Percentiles rank a stretch among this genome's conserved stretches.
These are phyloP conservation scores for Lasiosphaeria miniovina DNA, from an alignment of 495 filamentous ascomycete genomes.

Conservation along the genomic window DNA sequence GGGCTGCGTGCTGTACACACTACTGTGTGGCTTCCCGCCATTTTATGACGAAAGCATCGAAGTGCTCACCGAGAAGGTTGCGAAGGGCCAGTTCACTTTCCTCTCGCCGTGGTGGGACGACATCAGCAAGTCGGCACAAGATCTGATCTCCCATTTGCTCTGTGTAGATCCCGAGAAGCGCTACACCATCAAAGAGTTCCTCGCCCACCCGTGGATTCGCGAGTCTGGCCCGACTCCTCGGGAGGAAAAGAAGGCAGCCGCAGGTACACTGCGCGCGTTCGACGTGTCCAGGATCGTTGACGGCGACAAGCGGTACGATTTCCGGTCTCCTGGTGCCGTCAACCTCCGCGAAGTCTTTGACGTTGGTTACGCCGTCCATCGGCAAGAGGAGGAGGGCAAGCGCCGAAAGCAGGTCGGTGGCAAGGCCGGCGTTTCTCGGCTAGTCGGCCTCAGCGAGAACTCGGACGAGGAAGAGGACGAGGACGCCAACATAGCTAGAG, in stretches of 20 bases:
- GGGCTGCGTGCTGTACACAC: constrained; percentile 93
- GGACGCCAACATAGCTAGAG: constrained; percentile 38
- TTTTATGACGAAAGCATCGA: constrained; percentile 99
- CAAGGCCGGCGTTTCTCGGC: constrained; percentile 47
- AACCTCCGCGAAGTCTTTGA: constrained; percentile 97
- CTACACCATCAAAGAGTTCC: constrained; percentile 83
- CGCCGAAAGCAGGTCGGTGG: constrained; percentile 74
- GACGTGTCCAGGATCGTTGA: constrained; percentile 58
- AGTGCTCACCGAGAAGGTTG: constrained; percentile 95
- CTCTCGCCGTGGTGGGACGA: constrained; percentile 99
- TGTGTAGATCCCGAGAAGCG: constrained; percentile 91
- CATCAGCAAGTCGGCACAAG: constrained; percentile 92
- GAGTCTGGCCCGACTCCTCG: constrained; percentile 50
- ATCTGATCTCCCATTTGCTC: constrained; percentile 87
- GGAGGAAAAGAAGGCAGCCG: constrained; percentile 61
- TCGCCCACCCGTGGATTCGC: constrained; percentile 88
- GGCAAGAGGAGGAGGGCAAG: constrained; percentile 94
- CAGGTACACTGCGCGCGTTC: constrained; percentile 45
- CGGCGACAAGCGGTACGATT: constrained; percentile 72
- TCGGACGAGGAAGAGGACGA: constrained; percentile 60
- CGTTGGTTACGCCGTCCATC: constrained; percentile 92
- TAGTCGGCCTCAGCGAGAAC: constrained; percentile 68
- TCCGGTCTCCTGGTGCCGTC: constrained; percentile 91
- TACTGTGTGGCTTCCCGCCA: constrained; percentile 94
- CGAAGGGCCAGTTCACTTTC: constrained; percentile 95